Percentiles rank a stretch among this genome's conserved stretches.
phyloP scores from a whole-genome alignment of 768 basidiomycete genomes.

The Termitomyces sp. region DNA sequence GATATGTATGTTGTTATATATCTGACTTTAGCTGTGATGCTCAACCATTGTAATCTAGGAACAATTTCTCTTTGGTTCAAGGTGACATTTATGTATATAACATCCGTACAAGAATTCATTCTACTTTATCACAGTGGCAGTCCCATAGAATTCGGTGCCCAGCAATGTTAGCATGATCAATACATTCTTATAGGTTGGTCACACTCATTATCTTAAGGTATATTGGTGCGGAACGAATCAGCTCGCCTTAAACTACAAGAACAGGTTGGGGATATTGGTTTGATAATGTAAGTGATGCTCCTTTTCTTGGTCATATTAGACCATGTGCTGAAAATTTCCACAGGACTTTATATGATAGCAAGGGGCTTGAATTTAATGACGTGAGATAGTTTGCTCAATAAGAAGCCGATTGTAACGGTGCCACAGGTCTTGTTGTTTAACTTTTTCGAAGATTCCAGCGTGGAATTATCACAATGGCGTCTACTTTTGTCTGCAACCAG shows the following conservation, averaged over 20 bases:
- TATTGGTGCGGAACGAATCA: slow-evolving; percentile 59
- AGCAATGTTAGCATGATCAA: slow-evolving; percentile 46
- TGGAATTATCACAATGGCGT: slow-evolving; percentile 51
- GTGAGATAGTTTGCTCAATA: slow-evolving; percentile 22
- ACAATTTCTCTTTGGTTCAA: slow-evolving; percentile 52
- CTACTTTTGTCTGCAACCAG: slow-evolving; percentile 41
- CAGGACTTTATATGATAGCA: slow-evolving; percentile 58
- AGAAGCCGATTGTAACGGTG: not conserved
- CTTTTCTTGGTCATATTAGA: too few species aligned
- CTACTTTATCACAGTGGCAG: slow-evolving; percentile 27
- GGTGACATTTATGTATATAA: slow-evolving; percentile 21
- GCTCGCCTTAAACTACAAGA: slow-evolving; percentile 40
- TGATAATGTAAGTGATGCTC: slow-evolving; percentile 46
- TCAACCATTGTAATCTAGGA: slow-evolving; percentile 23
- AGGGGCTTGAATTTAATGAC: slow-evolving; percentile 64
- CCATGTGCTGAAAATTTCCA: not conserved
- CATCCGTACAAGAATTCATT: not conserved
- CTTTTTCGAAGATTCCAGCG: slow-evolving; percentile 62
- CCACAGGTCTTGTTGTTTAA: slow-evolving; percentile 65
- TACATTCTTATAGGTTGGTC: not conserved
- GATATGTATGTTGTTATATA: slow-evolving; percentile 21
- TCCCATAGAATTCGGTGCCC: slow-evolving; percentile 53
- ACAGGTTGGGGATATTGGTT: slow-evolving; percentile 52
- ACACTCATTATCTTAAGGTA: slow-evolving; percentile 34
- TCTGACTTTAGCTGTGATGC: not conserved